Base-by-base conservation (phyloP, 139 green algal species). In the Closterium sp. region DNA sequence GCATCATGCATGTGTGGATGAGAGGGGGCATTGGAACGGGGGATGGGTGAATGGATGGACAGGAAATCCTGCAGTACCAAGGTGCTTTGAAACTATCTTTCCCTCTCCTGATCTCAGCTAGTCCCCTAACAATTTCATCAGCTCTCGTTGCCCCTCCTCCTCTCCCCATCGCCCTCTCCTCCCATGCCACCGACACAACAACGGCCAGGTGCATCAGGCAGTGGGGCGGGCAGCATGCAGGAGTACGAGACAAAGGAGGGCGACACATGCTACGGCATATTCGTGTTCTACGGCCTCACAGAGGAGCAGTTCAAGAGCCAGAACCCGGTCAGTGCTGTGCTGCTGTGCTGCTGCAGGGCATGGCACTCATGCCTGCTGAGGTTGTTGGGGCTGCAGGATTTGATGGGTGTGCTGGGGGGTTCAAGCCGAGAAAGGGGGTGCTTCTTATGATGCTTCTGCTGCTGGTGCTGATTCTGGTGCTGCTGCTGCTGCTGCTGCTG, bases 271-370 rank as follows among this genome's bases (percentile, higher is more conserved):
- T 43, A 66, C 28, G 31, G 10, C 84, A 88, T 88, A 30, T 88
- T 43, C 84, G 32, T 33, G 84, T 31, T 88, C 31, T 88, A 31
- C 84, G 84, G 84, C 30, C 84, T 88, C 84, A 88, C 84, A 28
- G 30, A 43, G 31, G 84, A 30, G 31, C 84, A 88, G 84, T 88
- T 88, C 84, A 35, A 21, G 12, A 23, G 30, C 21, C 84, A 88
- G 84, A 88, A 88, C 84, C 84, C 84, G 21, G 84, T 88, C 30
- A 88, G 84, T 88, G 83, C n/a, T 86, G 6, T 86, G 55, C 55
- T 76, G n/a, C n/a, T n/a, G n/a, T n/a, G n/a, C n/a, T n/a, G n/a
- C n/a, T n/a, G n/a, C n/a, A n/a, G n/a, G n/a, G n/a, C n/a, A n/a
- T n/a, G n/a, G n/a, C n/a, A n/a, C 16, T 83, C 12, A 83, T 83